phyloP scores from a whole-genome alignment of 352 stramenopile species.

The Globisporangium echinulatum region DNA sequence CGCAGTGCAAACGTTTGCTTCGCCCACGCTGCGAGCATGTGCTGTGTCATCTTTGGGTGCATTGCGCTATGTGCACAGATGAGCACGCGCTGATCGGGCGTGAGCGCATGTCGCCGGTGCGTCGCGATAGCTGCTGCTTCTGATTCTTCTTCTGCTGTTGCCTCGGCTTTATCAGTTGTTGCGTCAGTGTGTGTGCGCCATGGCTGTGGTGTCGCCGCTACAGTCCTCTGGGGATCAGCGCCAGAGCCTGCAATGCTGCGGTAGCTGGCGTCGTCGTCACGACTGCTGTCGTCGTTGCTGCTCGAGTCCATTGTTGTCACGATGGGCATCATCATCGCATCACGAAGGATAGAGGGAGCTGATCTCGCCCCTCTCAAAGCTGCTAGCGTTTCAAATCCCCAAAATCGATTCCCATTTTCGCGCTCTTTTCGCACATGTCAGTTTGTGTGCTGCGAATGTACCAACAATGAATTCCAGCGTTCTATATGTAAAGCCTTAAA shows the following conservation, averaged over 20 bases:
- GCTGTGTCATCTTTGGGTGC: slow-evolving; percentile 68
- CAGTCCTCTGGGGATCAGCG: too few species aligned
- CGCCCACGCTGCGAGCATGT: slow-evolving; percentile 68
- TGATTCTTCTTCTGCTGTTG: background rate
- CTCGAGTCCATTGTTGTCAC: too few species aligned
- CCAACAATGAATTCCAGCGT: background rate
- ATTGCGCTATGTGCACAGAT: slow-evolving; percentile 70
- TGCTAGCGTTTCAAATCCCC: background rate
- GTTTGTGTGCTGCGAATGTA: background rate
- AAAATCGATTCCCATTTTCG: background rate
- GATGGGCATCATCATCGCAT: too few species aligned
- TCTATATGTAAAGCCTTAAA: background rate
- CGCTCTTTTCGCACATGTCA: background rate
- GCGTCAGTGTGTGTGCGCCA: background rate
- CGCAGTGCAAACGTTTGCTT: slow-evolving; percentile 58
- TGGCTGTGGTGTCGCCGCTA: too few species aligned
- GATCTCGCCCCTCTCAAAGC: background rate
- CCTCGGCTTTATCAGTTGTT: background rate
- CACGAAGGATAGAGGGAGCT: too few species aligned
- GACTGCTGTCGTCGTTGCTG: too few species aligned
- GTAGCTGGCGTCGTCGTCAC: too few species aligned
- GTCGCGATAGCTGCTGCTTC: background rate
- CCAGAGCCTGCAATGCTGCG: too few species aligned
- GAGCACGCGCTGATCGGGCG: slow-evolving; percentile 71
- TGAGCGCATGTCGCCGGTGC: slow-evolving; percentile 39